Conservation (phyloP, 2,329 filamentous ascomycete genomes). For the Phialophora expanda region DNA sequence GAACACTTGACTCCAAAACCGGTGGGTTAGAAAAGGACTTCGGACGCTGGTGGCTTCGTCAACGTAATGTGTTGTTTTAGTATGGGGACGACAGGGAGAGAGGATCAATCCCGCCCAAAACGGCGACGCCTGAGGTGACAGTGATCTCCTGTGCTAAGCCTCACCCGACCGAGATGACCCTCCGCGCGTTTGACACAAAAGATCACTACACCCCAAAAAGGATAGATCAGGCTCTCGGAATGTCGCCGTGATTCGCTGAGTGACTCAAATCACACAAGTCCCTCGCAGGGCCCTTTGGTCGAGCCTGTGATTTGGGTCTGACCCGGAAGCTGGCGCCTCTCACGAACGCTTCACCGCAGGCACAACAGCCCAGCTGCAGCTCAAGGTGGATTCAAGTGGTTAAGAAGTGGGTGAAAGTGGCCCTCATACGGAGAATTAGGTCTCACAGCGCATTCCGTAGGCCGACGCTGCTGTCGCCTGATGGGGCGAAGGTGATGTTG, state of each 20-base stretch:
- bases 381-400: not conserved
- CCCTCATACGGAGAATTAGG: not conserved
- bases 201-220: not conserved
- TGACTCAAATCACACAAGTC: slow-evolving; percentile 8
- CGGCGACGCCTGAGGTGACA: slow-evolving; percentile 4
- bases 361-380: not conserved
- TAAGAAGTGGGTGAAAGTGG: not conserved
- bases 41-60: slow-evolving; percentile 14
- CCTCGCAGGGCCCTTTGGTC: slow-evolving; percentile 17
- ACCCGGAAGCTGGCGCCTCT: not conserved
- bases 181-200: slow-evolving; percentile 11
- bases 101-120: not conserved
- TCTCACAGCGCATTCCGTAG: not conserved
- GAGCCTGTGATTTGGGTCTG: not conserved
- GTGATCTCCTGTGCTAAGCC: slow-evolving; percentile 20
- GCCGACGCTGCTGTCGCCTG: not conserved
- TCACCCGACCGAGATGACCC: slow-evolving; percentile 17
- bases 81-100: slow-evolving; percentile 9
- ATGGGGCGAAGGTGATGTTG: not conserved
- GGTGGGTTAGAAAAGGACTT: slow-evolving; percentile 13
- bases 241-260: slow-evolving; percentile 9
- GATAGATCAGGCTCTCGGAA: slow-evolving; percentile 13
- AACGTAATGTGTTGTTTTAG: slow-evolving; percentile 13
- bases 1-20: not conserved
- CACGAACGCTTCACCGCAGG: not conserved